phyloP scores from a whole-genome alignment of 1,284 basidiomycete genomes.

The Cystobasidiaceae sp. region DNA sequence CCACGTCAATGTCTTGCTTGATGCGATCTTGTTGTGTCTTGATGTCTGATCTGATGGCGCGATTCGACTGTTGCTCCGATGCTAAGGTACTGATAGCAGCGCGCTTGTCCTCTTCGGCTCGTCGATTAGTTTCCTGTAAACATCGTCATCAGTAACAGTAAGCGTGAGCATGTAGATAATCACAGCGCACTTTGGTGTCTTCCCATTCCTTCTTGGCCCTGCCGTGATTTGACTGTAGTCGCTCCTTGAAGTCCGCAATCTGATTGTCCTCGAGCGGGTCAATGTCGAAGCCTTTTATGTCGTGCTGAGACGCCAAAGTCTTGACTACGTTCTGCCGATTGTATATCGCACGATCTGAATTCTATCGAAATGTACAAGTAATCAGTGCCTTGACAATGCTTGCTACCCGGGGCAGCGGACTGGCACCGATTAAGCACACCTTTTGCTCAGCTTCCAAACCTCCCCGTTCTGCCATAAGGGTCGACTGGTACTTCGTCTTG shows the following conservation, averaged over 20 bases:
- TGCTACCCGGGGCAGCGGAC: too few species aligned
- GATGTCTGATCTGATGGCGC: constrained; percentile 27
- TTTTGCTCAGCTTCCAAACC: constrained; percentile 58
- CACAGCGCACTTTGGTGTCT: constrained; percentile 28
- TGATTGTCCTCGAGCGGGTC: constrained; percentile 62
- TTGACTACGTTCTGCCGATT: constrained; percentile 71
- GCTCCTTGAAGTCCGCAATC: constrained; percentile 63
- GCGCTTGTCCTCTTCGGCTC: constrained; percentile 53
- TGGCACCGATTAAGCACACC: constrained; percentile 36
- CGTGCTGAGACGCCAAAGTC: constrained; percentile 62
- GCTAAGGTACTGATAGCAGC: constrained; percentile 59
- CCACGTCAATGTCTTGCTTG: constrained; percentile 33
- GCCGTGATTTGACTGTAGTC: constrained; percentile 53
- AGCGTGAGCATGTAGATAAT: background rate
- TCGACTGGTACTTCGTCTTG: constrained; percentile 57
- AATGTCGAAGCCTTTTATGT: constrained; percentile 67
- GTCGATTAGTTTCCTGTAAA: constrained; percentile 8
- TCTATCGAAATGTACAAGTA: constrained; percentile 50
- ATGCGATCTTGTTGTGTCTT: constrained; percentile 20
- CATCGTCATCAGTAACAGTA: background rate
- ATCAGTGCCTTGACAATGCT: background rate
- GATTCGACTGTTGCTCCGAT: constrained; percentile 49
- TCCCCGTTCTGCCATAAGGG: constrained; percentile 59
- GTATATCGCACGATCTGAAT: constrained; percentile 65
- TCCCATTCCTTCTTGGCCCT: constrained; percentile 33